These are phyloP conservation scores for Globisporangium recalcitrans DNA, from an alignment of 352 stramenopile genomes.

Conservation along the genomic window DNA sequence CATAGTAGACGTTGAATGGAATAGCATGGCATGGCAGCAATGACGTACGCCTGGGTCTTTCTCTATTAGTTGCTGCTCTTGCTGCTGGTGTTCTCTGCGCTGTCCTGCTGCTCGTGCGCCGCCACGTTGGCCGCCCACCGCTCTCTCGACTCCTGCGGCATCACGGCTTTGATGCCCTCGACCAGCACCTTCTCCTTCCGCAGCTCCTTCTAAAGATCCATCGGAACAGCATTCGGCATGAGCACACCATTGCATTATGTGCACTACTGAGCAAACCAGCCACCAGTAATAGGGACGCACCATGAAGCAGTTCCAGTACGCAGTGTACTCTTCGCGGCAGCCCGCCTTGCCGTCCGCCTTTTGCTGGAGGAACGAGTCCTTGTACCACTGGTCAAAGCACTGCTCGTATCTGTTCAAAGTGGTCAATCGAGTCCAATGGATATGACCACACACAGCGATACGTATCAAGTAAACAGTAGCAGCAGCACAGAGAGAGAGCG, in stretches of 20 bases:
- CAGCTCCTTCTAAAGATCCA: constrained; percentile 43
- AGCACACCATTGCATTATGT: not conserved
- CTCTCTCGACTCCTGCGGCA: constrained; percentile 48
- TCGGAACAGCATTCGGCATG: not conserved
- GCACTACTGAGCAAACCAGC: not conserved
- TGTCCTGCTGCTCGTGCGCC: constrained; percentile 5
- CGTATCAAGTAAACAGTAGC: not conserved
- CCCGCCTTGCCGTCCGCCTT: constrained; percentile 67
- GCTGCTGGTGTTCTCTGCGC: constrained; percentile 1
- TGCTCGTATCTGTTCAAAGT: constrained; percentile 52
- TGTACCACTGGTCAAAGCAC: constrained; percentile 88
- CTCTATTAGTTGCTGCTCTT: constrained; percentile 12
- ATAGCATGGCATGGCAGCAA: not conserved
- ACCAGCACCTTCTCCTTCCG: constrained; percentile 53
- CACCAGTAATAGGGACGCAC: constrained; percentile 24
- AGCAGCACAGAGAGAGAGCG: not conserved
- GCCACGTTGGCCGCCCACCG: constrained; percentile 27
- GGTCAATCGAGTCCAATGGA: not conserved
- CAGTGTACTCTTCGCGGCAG: constrained; percentile 78
- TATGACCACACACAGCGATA: not conserved
- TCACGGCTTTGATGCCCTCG: constrained; percentile 61
- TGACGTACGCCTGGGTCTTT: not conserved
- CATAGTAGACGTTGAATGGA: not conserved
- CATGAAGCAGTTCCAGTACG: constrained; percentile 69
- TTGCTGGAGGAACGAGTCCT: constrained; percentile 76